Base-by-base conservation (phyloP, 805 yeast genomes). In the Saccharomycopsis sp. region DNA sequence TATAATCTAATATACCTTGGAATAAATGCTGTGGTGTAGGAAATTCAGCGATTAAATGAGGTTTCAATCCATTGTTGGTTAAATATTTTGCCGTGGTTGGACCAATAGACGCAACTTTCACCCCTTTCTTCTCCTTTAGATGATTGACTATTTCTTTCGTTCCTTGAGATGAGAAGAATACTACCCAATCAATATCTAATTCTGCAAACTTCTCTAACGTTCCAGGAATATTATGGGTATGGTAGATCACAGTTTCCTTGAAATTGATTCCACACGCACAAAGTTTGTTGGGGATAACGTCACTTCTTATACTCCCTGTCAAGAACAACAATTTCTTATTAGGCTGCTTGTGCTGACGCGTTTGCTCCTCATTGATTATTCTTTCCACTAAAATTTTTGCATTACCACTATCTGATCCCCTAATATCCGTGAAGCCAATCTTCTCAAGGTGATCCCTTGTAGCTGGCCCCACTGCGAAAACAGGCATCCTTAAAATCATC, bases 101-200 rank as follows among this genome's bases (percentile, higher is more conserved):
- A 0, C 97, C 97, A 47, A 90, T 90, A 3, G 89, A 79, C 0
- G 95, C 96, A 13, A 87, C 64, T 39, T 68, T 71, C 36, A 67
- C 60, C 1, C 53, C 45, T 22, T 24, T 20, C 1, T 37, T 8
- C 19, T 14, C 6, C 21, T 26, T 59, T n/a, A 76, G 45, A 49
- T 70, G 68, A 7, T 71, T 61, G 3, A 85, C 74, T 9, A 88
- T 79, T 1, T 61, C 67, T 23, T 72, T 74, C 0, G 95, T 81
- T 0, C 96, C 96, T 54, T 93, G 94, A 0, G 96, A 95, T 51
- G 96, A 85, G 62, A 89, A 90, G 49, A 90, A 82, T 0, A 89
- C 82, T 4, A 88, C 64, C 96, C 96, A 87, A 44, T 66, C 7
- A 43, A 34, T 4, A 41, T 36, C 11, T 31, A 42, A 23, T 31